Evolutionary conservation across 768 basidiomycete species (phyloP), one percentile per base, ranked within the genome.

Genomic region (Kwoniella botswanensis): DNA sequence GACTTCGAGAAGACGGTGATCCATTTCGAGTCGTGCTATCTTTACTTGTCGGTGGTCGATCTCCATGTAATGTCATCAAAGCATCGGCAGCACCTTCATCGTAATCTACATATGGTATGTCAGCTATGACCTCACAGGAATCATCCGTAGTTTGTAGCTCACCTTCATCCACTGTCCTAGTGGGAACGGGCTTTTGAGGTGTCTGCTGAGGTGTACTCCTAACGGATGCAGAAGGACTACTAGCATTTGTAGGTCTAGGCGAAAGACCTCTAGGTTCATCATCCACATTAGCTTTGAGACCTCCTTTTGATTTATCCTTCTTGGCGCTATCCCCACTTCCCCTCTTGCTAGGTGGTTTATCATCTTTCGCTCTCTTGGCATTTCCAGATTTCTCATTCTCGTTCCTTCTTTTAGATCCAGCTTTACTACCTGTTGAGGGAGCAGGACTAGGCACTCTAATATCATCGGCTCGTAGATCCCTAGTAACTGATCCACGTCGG

Each of bases 51-150:
- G 73, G 53, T 15, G 69, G 72, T 66, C 81, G 76, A 74, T 83
- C 84, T 1, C 84, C 84, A 15, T 90, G 84, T 68, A 97, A 86
- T 2, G 87, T 89, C 83, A 97, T 92, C 43, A 97, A 85, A 0
- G 92, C 89, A 74, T 93, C 93, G 4, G 92, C 89, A n/a, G 90
- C 92, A 26, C 91, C 92, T 82, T 94, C 94, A 76, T 98, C 94
- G 75, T 97, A 97, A 76, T 97, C 92, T 83, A 50, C 2, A 21
- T 35, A 46, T 71, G 3, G 17, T 17, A 29, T n/a, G 46, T 73
- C 68, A 77, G 73, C 52, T 18, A 18, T 15, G 58, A 54, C 53
- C 4, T 3, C 24, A 12, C 17, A 67, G 15, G 21, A 35, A 6
- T 35, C 35, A 7, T 35, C 0, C 35, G 35, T 35, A 35, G 35